Base-by-base conservation (phyloP, 129 eudicot genomes). In the Helichrysum umbraculigerum region DNA sequence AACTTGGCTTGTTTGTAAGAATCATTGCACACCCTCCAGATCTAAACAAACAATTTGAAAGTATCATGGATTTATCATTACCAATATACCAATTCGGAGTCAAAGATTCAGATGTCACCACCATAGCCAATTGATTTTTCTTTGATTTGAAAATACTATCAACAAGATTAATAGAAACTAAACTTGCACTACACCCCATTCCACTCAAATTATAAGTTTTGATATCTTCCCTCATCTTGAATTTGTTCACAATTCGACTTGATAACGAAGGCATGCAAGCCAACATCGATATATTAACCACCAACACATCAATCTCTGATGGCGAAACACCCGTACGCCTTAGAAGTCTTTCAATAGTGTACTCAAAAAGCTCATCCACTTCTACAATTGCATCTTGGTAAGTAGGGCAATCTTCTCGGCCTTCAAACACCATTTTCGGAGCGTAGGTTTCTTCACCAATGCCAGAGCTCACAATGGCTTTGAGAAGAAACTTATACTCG, bases 111-210 rank as follows among this genome's bases (percentile, higher is more conserved):
- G 97, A 94, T 4, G 93, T 87, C 33, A 94, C 88, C 57, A 94
- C 86, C 65, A 94, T 81, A 0, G 98, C 98, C 41, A 82, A 35
- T 35, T 61, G 10, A 41, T 89, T 81, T 41, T 80, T 81, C 19
- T 68, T 73, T 7, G 83, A n/a, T 66, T 87, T 94, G 72, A 94
- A 91, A 3, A 88, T 44, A 67, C 76, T 91, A 65, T 85, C 84
- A 10, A 91, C 96, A 2, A 89, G 37, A 73, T 89, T 82, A 4
- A 91, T 60, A 29, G 98, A 82, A 6, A 94, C 70, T 30, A 88
- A 42, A 80, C 98, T 94, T 0, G 97, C 98, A 77, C 97, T 88
- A 69, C 98, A 94, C 0, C 98, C 98, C 98, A 94, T 94, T 2
- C 98, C 97, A 15, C 85, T 78, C 65, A 94, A 81, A 61, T 94